phyloP scores from a whole-genome alignment of 495 filamentous ascomycete genomes.

The Staphylotrichum tortipilum region DNA sequence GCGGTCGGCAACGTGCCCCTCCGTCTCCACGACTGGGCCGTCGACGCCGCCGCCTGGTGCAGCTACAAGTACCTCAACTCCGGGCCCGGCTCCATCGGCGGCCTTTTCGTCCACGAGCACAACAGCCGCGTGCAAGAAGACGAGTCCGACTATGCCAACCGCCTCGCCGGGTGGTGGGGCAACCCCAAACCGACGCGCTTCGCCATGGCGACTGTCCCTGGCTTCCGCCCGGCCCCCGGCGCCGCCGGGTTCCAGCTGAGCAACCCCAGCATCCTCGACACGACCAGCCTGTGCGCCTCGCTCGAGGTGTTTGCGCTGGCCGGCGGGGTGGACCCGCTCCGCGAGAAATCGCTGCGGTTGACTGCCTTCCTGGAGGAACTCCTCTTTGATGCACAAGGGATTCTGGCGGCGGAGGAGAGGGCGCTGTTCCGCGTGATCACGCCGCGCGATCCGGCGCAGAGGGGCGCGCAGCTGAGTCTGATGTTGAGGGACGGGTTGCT shows the following conservation, averaged over 20 bases:
- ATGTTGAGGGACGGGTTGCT: constrained; percentile 58
- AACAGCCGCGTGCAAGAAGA: constrained; percentile 52
- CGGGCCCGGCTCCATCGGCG: constrained; percentile 81
- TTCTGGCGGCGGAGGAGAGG: constrained; percentile 32
- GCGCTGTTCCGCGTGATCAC: constrained; percentile 71
- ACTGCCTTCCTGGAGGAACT: constrained; percentile 75
- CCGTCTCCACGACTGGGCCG: constrained; percentile 80
- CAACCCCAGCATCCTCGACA: constrained; percentile 59
- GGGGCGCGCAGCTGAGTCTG: constrained; percentile 84
- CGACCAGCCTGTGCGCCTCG: constrained; percentile 63
- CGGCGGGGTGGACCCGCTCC: constrained; percentile 55
- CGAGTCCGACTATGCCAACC: constrained; percentile 35
- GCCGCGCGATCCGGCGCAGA: constrained; percentile 56
- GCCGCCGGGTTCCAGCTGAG: constrained; percentile 63
- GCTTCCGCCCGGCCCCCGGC: constrained; percentile 64
- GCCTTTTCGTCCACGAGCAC: constrained; percentile 75
- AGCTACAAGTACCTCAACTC: constrained; percentile 94
- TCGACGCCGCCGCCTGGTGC: constrained; percentile 97
- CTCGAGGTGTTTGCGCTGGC: constrained; percentile 72
- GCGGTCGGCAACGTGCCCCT: constrained; percentile 86
- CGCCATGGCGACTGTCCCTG: constrained; percentile 65
- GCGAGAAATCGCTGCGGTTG: constrained; percentile 64
- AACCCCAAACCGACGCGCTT: constrained; percentile 69
- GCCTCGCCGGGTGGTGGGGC: constrained; percentile 88
- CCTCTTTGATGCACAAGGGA: constrained; percentile 28